These are phyloP conservation scores for Alternaria sp. DNA, from an alignment of 2,329 filamentous ascomycete species.

Conservation along the genomic window DNA sequence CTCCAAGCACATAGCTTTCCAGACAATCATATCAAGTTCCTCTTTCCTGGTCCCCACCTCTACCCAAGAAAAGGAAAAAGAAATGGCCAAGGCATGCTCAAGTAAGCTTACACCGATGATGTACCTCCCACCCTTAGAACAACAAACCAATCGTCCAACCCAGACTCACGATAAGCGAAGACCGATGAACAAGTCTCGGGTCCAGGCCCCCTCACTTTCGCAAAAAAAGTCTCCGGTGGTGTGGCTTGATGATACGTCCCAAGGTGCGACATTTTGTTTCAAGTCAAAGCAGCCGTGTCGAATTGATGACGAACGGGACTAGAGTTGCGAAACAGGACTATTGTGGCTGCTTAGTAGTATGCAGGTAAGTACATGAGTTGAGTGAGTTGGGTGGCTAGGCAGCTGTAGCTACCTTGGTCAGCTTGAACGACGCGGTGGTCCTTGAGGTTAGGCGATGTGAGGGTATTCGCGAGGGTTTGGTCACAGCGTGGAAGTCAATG, in stretches of 20 bases:
- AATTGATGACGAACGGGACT: background rate
- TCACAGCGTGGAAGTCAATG: background rate
- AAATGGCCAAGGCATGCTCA: background rate
- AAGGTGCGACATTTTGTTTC: background rate
- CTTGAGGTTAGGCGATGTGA: background rate
- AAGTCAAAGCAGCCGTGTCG: background rate
- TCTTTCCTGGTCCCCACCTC: background rate
- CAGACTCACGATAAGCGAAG: background rate
- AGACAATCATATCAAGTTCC: background rate
- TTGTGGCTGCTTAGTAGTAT: slow-evolving; percentile 2
- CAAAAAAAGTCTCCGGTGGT: background rate
- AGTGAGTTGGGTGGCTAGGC: background rate
- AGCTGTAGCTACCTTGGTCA: background rate
- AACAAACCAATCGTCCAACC: background rate
- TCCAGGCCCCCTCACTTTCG: background rate
- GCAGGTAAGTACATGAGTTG: background rate
- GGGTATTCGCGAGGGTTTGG: background rate
- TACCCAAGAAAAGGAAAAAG: background rate
- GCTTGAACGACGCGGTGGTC: background rate
- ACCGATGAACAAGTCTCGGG: background rate
- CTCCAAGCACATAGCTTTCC: background rate
- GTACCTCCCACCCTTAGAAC: background rate
- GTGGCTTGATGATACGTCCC: background rate
- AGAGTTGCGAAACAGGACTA: background rate
- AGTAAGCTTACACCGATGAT: background rate